Conservation (phyloP, 1,284 basidiomycete genomes). For the Filobasidium uniguttulatum region DNA sequence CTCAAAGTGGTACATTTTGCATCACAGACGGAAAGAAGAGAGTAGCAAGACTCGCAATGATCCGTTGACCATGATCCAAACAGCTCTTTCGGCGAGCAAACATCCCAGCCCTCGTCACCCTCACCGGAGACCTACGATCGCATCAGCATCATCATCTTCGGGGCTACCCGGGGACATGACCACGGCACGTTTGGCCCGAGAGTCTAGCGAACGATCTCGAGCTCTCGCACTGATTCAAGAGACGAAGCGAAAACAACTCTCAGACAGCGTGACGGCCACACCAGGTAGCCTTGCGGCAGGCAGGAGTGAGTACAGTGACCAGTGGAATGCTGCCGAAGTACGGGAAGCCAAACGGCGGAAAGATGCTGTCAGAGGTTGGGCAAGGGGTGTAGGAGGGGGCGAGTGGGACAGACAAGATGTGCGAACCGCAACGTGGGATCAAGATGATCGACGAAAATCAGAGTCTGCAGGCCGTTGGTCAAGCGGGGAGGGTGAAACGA, state of each 20-base stretch:
- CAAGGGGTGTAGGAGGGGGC: neutral
- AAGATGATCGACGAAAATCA: neutral
- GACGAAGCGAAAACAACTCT: slow-evolving; percentile 12
- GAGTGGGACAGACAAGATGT: neutral
- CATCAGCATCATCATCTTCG: no score
- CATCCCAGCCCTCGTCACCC: neutral
- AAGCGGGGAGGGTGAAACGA: no score
- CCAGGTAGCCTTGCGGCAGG: neutral
- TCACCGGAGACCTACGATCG: neutral
- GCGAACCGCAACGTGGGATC: neutral
- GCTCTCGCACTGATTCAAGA: slow-evolving; percentile 31
- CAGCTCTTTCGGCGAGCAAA: slow-evolving; percentile 8
- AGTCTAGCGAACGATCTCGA: slow-evolving; percentile 29
- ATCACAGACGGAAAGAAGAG: slow-evolving; percentile 31
- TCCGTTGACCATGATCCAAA: slow-evolving; percentile 28
- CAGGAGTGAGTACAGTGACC: slow-evolving; percentile 1
- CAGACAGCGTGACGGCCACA: neutral
- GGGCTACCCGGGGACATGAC: slow-evolving; percentile 15
- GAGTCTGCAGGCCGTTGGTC: no score
- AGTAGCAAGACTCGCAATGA: slow-evolving; percentile 27
- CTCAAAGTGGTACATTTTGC: neutral
- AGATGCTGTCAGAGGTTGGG: slow-evolving; percentile 9
- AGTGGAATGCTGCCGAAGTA: slow-evolving; percentile 12
- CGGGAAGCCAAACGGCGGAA: slow-evolving; percentile 12
- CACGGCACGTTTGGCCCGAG: slow-evolving; percentile 19